phyloP scores from a whole-genome alignment of 306 rosid genomes.

The Lupinus albus region DNA sequence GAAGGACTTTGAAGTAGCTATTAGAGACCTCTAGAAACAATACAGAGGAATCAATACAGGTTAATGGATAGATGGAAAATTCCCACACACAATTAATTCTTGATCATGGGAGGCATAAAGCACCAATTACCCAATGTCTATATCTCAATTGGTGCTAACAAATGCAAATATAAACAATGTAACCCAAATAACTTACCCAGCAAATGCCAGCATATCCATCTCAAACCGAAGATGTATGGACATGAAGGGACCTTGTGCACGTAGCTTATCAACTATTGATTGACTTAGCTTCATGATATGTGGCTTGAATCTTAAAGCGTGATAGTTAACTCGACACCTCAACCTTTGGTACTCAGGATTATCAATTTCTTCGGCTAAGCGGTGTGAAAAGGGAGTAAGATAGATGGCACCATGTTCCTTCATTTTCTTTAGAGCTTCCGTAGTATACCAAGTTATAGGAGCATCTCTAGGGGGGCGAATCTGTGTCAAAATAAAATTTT shows the following conservation, averaged over 20 bases:
- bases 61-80: conserved; percentile 1
- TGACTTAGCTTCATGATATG: conserved; percentile 85
- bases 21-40: neutral
- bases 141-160: conserved; percentile 14
- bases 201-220: conserved; percentile 99
- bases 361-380: conserved; percentile 95
- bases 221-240: conserved; percentile 98
- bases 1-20: neutral
- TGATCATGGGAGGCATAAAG: neutral
- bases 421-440: conserved; percentile 81
- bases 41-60: neutral
- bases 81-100: conserved; percentile 19
- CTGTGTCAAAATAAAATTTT: conserved; percentile 53
- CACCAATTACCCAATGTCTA: conserved; percentile 20
- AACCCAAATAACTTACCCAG: conserved; percentile 68
- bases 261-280: conserved; percentile 91
- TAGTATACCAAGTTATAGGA: conserved; percentile 83
- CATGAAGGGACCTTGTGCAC: conserved; percentile 86
- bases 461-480: conserved; percentile 94
- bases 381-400: conserved; percentile 98
- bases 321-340: conserved; percentile 96
- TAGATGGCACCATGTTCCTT: conserved; percentile 88
- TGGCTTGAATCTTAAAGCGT: conserved; percentile 91
- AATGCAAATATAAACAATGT: conserved; percentile 23
- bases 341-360: conserved; percentile 89